Evolutionary conservation across 306 rosid species (phyloP).

Genomic region (Gleditsia sinensis): DNA sequence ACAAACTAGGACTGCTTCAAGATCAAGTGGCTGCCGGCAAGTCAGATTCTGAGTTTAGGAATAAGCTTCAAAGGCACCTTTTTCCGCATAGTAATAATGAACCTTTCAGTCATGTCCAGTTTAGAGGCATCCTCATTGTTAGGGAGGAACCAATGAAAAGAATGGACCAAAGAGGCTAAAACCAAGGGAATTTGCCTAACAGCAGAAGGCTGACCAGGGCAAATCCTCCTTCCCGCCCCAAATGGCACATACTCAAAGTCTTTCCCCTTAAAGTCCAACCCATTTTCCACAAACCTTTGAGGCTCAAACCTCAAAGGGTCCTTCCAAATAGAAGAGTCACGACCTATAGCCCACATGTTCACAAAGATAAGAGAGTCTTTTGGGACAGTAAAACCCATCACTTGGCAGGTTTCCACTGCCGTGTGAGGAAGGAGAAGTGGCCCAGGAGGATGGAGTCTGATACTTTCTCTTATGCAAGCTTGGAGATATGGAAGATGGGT

Average conservation of each 20-base stretch:
- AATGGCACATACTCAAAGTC: neutral
- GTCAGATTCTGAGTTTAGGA: neutral
- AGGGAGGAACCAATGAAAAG: neutral
- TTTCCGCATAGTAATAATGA: neutral
- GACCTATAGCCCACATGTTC: constrained; percentile 3
- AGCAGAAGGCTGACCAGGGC: neutral
- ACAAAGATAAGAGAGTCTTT: neutral
- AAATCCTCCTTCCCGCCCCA: neutral
- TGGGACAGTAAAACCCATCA: neutral
- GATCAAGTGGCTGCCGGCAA: no score
- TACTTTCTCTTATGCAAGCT: neutral
- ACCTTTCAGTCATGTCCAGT: neutral
- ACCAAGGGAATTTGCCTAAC: neutral
- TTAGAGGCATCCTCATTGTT: neutral
- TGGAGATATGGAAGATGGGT: neutral
- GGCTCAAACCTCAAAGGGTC: neutral
- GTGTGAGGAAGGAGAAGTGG: constrained; percentile 18
- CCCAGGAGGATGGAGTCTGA: neutral
- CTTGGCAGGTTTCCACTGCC: neutral
- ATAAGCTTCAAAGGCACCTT: neutral
- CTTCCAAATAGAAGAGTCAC: neutral
- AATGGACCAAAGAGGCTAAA: neutral
- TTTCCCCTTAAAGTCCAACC: neutral
- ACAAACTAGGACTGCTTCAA: no score
- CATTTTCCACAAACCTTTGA: neutral